Percentiles rank a stretch among this genome's conserved stretches.
phyloP scores from a whole-genome alignment of 179 eudicot species.

The Spinacia oleracea region DNA sequence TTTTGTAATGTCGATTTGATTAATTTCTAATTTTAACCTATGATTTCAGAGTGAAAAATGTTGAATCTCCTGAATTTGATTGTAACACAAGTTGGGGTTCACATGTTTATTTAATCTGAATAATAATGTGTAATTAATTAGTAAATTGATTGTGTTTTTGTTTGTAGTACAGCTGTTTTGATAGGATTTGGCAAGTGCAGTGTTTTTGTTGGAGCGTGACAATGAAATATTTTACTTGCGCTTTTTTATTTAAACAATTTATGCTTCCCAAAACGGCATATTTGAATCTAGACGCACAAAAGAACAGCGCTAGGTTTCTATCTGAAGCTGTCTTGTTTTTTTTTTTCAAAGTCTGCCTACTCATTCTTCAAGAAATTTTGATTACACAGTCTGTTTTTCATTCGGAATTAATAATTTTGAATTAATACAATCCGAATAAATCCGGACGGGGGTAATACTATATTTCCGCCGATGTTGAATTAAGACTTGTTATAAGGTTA shows the following conservation, averaged over 20 bases:
- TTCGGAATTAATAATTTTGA: no score
- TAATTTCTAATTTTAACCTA: no score
- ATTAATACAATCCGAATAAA: no score
- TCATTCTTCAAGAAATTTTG: background rate
- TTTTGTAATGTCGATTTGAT: no score
- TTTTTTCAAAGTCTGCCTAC: background rate
- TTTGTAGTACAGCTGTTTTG: slow-evolving; percentile 2
- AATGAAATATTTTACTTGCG: background rate
- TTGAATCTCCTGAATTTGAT: background rate
- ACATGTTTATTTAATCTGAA: background rate
- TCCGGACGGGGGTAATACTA: background rate
- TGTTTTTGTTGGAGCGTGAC: background rate
- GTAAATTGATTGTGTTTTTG: background rate
- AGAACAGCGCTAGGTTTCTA: background rate
- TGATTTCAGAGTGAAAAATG: background rate
- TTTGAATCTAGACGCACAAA: background rate
- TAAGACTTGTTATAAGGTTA: slow-evolving; percentile 15
- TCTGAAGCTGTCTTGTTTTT: background rate
- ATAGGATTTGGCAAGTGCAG: background rate
- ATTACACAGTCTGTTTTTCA: background rate
- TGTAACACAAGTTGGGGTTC: background rate
- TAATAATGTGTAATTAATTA: background rate
- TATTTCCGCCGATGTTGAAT: background rate
- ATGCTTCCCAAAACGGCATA: background rate
- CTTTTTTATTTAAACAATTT: background rate